Evolutionary conservation across 306 rosid species (phyloP), one percentile per base, ranked within the genome.

Genomic region (Prunus armeniaca): DNA sequence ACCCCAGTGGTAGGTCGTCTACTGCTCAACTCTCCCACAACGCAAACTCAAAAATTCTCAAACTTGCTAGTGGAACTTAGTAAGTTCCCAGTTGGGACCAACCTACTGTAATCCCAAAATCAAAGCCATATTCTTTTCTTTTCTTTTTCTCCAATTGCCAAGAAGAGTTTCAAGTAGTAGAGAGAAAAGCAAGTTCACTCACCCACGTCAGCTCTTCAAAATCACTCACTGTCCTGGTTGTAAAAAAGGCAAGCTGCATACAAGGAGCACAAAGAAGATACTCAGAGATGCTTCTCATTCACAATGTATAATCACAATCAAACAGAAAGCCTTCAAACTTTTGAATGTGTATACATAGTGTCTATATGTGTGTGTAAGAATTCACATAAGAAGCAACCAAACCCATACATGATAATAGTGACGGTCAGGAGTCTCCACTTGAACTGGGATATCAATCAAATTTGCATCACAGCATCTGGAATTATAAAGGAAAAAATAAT

Each of bases 401-500:
- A 78, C 24, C 24, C 80, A 69, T 87, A 91, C 98, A 83, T 89
- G 98, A 79, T 94, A 94, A 72, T 91, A 94, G 78, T 94, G 98
- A 52, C 85, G 98, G 79, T 94, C 98, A 32, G 97, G 98, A 46
- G 94, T 90, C 86, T 94, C 98, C 67, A 91, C 95, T 90, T 94
- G 97, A 76, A 94, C 93, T 2, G 97, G 98, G 74, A 94, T 77
- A 76, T 89, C 98, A 62, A 89, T 72, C 81, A 94, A 77, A 86
- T 89, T 94, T 63, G 88, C 82, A 81, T 94, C 97, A 17, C 0
- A 41, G 80, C 98, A 92, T 74, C 98, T 94, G 80, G 4, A 80
- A 69, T 43, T 54, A 72, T 45, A 19, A 38, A 76, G 15, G 60
- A 12, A 47, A 80, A 1, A 69, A 68, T 71, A n/a, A 19, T 52